Base-by-base conservation (phyloP, 306 rosid genomes). In the Betula pendula region DNA sequence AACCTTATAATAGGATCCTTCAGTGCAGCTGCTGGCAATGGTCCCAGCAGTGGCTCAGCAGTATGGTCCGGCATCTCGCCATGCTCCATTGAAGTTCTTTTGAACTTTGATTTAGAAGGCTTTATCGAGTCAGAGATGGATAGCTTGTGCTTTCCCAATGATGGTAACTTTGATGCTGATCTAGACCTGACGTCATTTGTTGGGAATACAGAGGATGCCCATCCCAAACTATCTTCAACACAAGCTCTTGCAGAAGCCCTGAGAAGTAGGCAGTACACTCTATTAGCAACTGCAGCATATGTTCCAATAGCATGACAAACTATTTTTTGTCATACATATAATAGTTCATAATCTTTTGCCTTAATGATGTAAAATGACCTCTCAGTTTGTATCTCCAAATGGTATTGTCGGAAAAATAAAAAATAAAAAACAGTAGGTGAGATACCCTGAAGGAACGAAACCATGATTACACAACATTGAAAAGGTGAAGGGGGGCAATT, bases 191-290 rank as follows among this genome's bases (percentile, higher is more conserved):
- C 48, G 68, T 95, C 97, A 14, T 87, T 88, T 45, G 86, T 82
- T 0, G 89, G 92, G 83, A 95, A 92, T 25, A 85, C 91, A 22
- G 96, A 90, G 10, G 90, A 88, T 38, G 97, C 99, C 99, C 99
- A 95, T 73, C 88, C 94, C 62, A 76, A 75, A 69, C 74, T 72
- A 83, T 84, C 94, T 52, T 95, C 96, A 68, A 55, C 83, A 45
- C 99, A 92, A 81, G 91, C 85, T 80, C 77, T 92, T 68, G 91
- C 74, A 53, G 96, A 90, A 68, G 84, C 85, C 91, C 99, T 95
- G 87, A 58, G 68, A 73, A 59, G 12, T 33, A 71, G 71, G 71
- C 56, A 70, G 12, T 24, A 70, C 27, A 35, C 53, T 48, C 48
- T 55, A 71, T 87, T 74, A 92, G 81, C 65, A 68, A 80, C 56